A percentile compares a stretch with the other conserved stretches of the same genome.
Conservation (phyloP, 208 protist genomes). For the Trypanosoma cruzi region DNA sequence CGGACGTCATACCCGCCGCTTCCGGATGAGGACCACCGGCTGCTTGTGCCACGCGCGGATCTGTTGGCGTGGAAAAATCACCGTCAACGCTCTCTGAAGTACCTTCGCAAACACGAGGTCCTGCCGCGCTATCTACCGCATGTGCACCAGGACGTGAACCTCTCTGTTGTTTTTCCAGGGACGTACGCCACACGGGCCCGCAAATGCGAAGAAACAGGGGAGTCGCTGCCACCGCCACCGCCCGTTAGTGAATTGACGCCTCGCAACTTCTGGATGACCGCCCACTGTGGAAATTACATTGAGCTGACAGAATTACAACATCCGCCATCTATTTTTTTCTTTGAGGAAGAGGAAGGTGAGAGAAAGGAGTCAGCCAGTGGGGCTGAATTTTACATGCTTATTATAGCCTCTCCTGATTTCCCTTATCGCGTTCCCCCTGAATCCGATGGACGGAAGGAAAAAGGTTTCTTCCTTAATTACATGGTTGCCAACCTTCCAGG, state of each 20-base stretch:
- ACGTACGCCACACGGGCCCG: constrained; percentile 58
- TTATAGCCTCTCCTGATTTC: constrained; percentile 90
- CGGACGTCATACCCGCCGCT: constrained; percentile 76
- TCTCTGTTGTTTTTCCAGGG: constrained; percentile 86
- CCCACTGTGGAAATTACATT: constrained; percentile 93
- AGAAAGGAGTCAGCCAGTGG: background rate
- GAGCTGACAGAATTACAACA: constrained; percentile 87
- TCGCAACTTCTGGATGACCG: constrained; percentile 92
- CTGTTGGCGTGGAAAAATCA: constrained; percentile 59
- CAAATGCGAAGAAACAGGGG: constrained; percentile 54
- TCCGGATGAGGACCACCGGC: constrained; percentile 70
- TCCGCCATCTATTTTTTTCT: constrained; percentile 80
- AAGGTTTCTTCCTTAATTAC: constrained; percentile 90
- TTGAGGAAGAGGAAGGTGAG: constrained; percentile 31
- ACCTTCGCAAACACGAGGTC: constrained; percentile 88
- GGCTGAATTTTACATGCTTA: constrained; percentile 62
- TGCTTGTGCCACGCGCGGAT: constrained; percentile 52
- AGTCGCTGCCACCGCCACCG: constrained; percentile 49
- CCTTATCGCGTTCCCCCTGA: constrained; percentile 75
- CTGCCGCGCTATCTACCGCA: constrained; percentile 69
- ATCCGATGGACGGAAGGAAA: constrained; percentile 32
- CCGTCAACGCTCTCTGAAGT: constrained; percentile 45
- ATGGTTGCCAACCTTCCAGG: constrained; percentile 81
- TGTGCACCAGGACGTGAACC: constrained; percentile 74
- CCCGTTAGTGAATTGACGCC: constrained; percentile 51